A percentile compares a stretch with the other conserved stretches of the same genome.
These are phyloP conservation scores for Tricholoma furcatifolium DNA, from an alignment of 768 basidiomycete genomes.

Conservation along the genomic window DNA sequence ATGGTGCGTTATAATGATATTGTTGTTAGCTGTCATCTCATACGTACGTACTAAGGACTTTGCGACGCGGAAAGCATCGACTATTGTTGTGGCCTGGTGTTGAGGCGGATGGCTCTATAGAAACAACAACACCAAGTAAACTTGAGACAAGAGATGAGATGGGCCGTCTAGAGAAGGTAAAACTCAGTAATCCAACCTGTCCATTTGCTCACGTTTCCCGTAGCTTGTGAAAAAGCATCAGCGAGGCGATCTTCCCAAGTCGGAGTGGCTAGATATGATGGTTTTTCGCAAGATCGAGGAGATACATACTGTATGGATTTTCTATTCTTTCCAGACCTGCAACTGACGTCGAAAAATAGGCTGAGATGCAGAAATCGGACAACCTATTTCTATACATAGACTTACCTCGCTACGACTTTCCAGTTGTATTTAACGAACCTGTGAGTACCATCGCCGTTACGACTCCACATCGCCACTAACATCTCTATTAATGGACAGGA, in stretches of 20 bases:
- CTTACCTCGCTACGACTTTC: constrained; percentile 94
- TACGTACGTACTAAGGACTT: constrained; percentile 51
- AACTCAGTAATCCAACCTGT: constrained; percentile 9
- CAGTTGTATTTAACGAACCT: constrained; percentile 91
- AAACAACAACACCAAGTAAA: constrained; percentile 88
- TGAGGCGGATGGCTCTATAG: constrained; percentile 83
- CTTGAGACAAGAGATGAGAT: constrained; percentile 82
- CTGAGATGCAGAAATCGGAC: constrained; percentile 88
- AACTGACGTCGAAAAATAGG: constrained; percentile 40
- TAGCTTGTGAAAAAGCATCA: constrained; percentile 95
- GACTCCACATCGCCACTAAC: background rate
- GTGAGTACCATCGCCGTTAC: constrained; percentile 37
- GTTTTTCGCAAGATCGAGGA: constrained; percentile 95
- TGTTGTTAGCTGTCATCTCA: background rate
- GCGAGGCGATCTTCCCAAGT: constrained; percentile 87
- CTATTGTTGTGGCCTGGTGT: constrained; percentile 78
- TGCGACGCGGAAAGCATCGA: constrained; percentile 90
- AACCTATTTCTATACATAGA: constrained; percentile 97
- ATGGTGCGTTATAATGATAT: constrained; percentile 46
- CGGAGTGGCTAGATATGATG: constrained; percentile 94
- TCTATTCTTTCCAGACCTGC: background rate
- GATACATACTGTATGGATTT: constrained; percentile 74
- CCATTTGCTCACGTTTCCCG: background rate
- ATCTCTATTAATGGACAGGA: constrained; percentile 30
- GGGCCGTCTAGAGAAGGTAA: constrained; percentile 90